These are phyloP conservation scores for Gossypium mustelinum DNA, from an alignment of 345 rosid genomes.

Conservation along the genomic window DNA sequence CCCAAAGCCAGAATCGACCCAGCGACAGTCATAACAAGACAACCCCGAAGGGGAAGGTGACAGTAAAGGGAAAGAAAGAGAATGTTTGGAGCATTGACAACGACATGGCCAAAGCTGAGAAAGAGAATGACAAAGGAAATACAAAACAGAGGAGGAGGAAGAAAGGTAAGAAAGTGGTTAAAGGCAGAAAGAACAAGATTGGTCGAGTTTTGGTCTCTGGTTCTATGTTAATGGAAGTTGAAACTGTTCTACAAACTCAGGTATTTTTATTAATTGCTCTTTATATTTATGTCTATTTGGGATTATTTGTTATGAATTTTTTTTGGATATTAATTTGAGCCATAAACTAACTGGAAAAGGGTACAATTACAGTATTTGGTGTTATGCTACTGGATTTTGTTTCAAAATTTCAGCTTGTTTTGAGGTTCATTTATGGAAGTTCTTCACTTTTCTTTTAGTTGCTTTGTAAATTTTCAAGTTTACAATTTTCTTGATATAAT, in stretches of 20 bases:
- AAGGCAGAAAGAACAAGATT: constrained; percentile 34
- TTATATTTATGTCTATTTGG: not conserved
- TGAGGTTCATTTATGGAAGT: not conserved
- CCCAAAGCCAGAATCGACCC: constrained; percentile 31
- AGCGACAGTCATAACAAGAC: constrained; percentile 26
- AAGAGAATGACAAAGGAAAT: constrained; percentile 25
- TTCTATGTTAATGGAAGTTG: constrained; percentile 68
- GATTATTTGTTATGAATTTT: not conserved
- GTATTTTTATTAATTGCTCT: constrained; percentile 23
- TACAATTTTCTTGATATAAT: not conserved
- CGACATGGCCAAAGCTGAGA: constrained; percentile 42
- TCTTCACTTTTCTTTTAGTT: not conserved
- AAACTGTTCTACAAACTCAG: constrained; percentile 89
- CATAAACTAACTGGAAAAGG: not conserved
- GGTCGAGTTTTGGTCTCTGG: constrained; percentile 58
- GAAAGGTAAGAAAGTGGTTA: constrained; percentile 42
- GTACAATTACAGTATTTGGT: not conserved
- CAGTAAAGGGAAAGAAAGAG: constrained; percentile 53
- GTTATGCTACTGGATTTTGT: not conserved
- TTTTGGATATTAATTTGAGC: not conserved
- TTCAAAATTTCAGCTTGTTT: not conserved
- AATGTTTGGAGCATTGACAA: constrained; percentile 84
- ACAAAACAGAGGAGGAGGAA: constrained; percentile 31
- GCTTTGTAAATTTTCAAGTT: not conserved
- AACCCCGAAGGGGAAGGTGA: constrained; percentile 29